These are phyloP conservation scores for Brasilioporus rufonigricans DNA, from an alignment of 768 basidiomycete species.

Conservation along the genomic window DNA sequence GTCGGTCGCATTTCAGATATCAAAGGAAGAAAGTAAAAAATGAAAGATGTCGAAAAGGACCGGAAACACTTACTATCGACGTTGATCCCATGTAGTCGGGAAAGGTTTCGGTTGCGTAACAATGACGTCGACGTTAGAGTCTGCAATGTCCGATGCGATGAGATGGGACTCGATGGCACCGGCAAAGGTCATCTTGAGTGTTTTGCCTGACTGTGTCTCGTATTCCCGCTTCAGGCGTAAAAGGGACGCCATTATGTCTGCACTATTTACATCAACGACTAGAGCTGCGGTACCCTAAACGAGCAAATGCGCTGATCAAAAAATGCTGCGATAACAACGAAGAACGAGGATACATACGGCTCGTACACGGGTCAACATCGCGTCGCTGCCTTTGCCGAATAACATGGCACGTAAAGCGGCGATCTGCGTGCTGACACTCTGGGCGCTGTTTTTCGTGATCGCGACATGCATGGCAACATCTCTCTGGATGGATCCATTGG, in stretches of 20 bases:
- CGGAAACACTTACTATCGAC: slow-evolving; percentile 49
- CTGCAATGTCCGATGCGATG: slow-evolving; percentile 65
- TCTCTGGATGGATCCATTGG: slow-evolving; percentile 37
- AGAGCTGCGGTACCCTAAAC: slow-evolving; percentile 59
- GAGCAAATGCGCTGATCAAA: neutral
- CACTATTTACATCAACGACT: slow-evolving; percentile 64
- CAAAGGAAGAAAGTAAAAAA: neutral
- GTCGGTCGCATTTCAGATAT: neutral
- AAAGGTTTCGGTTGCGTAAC: slow-evolving; percentile 60
- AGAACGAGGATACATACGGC: slow-evolving; percentile 3
- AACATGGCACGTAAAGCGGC: slow-evolving; percentile 61
- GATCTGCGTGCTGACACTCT: slow-evolving; percentile 68
- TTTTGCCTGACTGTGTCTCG: slow-evolving; percentile 53
- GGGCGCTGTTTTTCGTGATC: slow-evolving; percentile 38
- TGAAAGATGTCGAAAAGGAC: neutral
- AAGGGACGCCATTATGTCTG: slow-evolving; percentile 72
- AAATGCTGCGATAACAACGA: neutral
- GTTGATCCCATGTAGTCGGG: slow-evolving; percentile 62
- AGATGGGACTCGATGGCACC: slow-evolving; percentile 64
- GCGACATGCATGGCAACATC: slow-evolving; percentile 62
- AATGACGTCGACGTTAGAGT: slow-evolving; percentile 69
- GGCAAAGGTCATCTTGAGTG: slow-evolving; percentile 60
- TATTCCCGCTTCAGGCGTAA: slow-evolving; percentile 67
- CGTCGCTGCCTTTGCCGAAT: slow-evolving; percentile 48
- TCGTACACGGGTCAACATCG: slow-evolving; percentile 16